Base-by-base conservation (phyloP, 2,329 filamentous ascomycete species). In the Aspergillus sp. region DNA sequence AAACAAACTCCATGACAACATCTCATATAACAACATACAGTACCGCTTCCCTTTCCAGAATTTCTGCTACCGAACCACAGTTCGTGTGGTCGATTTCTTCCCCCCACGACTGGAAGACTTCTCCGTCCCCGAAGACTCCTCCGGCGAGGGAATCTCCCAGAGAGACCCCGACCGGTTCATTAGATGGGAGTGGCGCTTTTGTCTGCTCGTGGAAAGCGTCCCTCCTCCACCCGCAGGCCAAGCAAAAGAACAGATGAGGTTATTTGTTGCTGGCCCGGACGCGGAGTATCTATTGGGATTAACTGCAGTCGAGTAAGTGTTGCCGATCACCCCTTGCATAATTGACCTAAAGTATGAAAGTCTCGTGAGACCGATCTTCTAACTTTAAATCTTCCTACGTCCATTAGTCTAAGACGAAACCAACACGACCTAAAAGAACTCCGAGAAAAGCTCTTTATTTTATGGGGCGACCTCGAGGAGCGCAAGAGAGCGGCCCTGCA, bases 401-500 rank as follows among this genome's bases (percentile, higher is more conserved):
- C 19, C 10, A 19, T 54, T 58, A 86, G 87, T 73, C 81, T 96
- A 36, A 83, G 82, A 19, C 71, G 75, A n/a, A 78, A 89, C 48
- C 67, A 75, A 2, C 54, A 73, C 0, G 69, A 77, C 1, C 77
- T 95, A 1, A 71, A 68, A 3, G 63, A 73, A 6, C 77, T 97
- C 4, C 84, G 86, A 54, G 86, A 96, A 66, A 88, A 84, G 66
- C 80, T 97, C 58, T 94, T 89, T 71, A 78, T 86, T 38, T 80
- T 97, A 1, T 98, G 94, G 93, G 94, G 94, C 1, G 86, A 96
- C 62, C 80, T 97, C 1, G 88, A 93, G 70, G 91, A 96, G 71
- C 74, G 79, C 51, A 91, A 90, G 44, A 54, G 47, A 71, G 68
- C 69, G 2, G 72, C 67, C n/a, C 67, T 73, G 2, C 65, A 74